Evolutionary conservation across 2,329 filamentous ascomycete genomes (phyloP), one percentile per base, ranked within the genome.

Genomic region (Trichoderma semiorbis): DNA sequence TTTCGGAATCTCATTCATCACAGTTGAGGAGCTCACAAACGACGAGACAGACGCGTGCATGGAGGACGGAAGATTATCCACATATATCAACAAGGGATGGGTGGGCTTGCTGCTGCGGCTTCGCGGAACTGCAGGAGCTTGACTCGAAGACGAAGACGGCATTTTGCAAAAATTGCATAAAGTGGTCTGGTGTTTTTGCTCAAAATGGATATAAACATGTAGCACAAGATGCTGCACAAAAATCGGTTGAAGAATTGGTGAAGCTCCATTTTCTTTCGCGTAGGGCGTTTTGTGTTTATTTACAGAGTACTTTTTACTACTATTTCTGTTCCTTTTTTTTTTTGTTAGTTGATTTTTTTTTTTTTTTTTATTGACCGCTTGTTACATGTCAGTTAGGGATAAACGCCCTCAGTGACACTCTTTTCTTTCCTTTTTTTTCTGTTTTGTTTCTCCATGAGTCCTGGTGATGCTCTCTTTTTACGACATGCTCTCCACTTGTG

Each of bases 331-430:
- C 7, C 7, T 30, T 21, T 47, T 32, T 7, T 8, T 28, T 30
- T 43, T 21, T 58, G 18, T 58, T 21, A 21, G 10, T 28, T 28
- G 7, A 12, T 11, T 39, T 28, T 0, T 43, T n/a, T 62, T 21
- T n/a, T 7, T 65, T 50, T 18, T 3, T 57, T 28, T 14, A 32
- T 36, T 69, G 66, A 69, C 66, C 66, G 66, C 66, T 69, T 61
- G 14, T 69, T 69, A 28, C 66, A n/a, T 58, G 50, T 58, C 64
- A 58, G 64, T 67, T 67, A 24, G 50, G 11, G n/a, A 36, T 6
- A 14, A 64, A 14, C 26, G 11, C 10, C 43, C n/a, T 12, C 47
- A 53, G 47, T 53, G 47, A 53, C 47, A 43, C 21, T 53, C 47
- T 34, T 21, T 21, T 36, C 5, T 21, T 34, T 14, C 28, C 36